These are phyloP conservation scores for Sordariomycetes sp. DNA, from an alignment of 2,329 filamentous ascomycete genomes.

Conservation along the genomic window DNA sequence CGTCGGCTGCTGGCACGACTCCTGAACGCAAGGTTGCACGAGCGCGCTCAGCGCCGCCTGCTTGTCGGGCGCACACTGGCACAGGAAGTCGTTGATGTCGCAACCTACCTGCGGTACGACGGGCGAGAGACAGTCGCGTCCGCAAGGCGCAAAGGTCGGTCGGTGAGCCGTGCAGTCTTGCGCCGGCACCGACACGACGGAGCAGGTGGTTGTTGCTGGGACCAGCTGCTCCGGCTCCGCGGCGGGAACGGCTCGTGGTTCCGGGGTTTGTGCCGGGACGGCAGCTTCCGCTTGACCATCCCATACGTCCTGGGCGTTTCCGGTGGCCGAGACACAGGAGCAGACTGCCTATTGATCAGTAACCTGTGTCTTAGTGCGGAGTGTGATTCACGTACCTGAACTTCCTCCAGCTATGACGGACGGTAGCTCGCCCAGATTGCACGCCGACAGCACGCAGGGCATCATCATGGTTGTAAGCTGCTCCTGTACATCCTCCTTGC, in stretches of 20 bases:
- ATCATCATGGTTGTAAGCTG: slow-evolving; percentile 12
- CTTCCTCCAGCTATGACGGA: slow-evolving; percentile 13
- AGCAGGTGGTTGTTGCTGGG: not conserved
- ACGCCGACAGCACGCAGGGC: slow-evolving; percentile 13
- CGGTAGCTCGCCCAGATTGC: slow-evolving; percentile 9
- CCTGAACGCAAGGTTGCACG: slow-evolving; percentile 14
- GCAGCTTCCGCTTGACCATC: not conserved
- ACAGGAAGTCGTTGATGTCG: slow-evolving; percentile 13
- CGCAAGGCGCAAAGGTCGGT: not conserved
- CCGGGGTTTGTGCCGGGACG: not conserved
- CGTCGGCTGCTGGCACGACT: not conserved
- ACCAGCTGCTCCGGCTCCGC: not conserved
- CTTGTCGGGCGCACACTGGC: slow-evolving; percentile 13
- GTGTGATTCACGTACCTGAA: slow-evolving; percentile 1
- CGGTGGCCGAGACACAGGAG: not conserved
- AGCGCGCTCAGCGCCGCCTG: slow-evolving; percentile 11
- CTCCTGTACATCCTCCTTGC: slow-evolving; percentile 11
- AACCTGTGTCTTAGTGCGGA: not conserved
- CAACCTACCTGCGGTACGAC: slow-evolving; percentile 13
- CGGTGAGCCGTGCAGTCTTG: not conserved
- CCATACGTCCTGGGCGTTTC: not conserved
- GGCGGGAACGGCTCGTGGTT: not conserved
- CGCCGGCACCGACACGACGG: not conserved
- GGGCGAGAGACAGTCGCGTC: slow-evolving; percentile 12
- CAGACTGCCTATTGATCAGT: not conserved